phyloP scores from a whole-genome alignment of 768 basidiomycete genomes.

The Aureoboletus auriporus region DNA sequence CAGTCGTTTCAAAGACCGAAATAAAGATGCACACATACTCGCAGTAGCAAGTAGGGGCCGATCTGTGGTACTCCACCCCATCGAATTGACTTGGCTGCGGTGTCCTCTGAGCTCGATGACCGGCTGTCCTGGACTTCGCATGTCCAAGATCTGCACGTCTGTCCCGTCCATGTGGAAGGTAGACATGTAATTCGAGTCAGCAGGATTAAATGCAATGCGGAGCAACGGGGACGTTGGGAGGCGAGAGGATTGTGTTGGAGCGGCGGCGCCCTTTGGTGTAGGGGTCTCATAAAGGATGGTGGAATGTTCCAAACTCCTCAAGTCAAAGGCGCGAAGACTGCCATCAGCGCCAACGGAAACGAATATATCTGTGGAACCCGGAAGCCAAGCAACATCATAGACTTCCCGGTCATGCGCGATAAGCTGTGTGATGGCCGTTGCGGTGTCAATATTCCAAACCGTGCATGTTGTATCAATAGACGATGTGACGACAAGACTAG shows the following conservation, averaged over 20 bases:
- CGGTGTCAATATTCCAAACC: conserved; percentile 96
- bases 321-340: conserved; percentile 91
- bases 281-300: conserved; percentile 97
- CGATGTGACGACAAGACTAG: conserved; percentile 90
- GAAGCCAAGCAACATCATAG: conserved; percentile 98
- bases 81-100: conserved; percentile 73
- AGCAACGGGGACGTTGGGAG: conserved; percentile 79
- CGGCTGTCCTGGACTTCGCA: conserved; percentile 93
- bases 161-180: conserved; percentile 93
- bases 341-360: conserved; percentile 98
- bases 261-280: conserved; percentile 66
- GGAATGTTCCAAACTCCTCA: conserved; percentile 94
- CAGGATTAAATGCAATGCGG: conserved; percentile 87
- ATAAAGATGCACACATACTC: conserved; percentile 44
- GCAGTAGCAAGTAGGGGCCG: conserved; percentile 84
- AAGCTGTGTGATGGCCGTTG: conserved; percentile 91
- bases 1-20: neutral
- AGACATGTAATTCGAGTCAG: conserved; percentile 92
- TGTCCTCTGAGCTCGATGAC: conserved; percentile 90
- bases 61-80: conserved; percentile 87
- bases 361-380: conserved; percentile 93
- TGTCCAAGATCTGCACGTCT: conserved; percentile 91
- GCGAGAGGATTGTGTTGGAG: conserved; percentile 55
- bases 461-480: conserved; percentile 99
- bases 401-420: conserved; percentile 97